A percentile compares a stretch with the other conserved stretches of the same genome.
These are phyloP conservation scores for Epithele typhae DNA, from an alignment of 768 basidiomycete genomes.

Conservation along the genomic window DNA sequence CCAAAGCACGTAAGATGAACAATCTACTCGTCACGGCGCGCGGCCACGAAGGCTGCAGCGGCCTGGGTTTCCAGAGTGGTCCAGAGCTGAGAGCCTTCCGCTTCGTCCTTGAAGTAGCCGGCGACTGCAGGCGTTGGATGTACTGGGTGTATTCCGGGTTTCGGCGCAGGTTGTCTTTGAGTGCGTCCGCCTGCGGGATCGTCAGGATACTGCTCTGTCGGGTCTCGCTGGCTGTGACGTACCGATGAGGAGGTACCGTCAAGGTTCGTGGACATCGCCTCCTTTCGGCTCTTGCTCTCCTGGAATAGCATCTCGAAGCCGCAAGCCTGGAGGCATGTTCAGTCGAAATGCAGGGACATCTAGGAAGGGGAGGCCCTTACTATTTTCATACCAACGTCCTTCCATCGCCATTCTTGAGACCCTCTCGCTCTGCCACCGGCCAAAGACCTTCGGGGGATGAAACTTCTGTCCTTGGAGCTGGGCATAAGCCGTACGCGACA, in stretches of 20 bases:
- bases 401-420: constrained; percentile 68
- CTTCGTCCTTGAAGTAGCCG: constrained; percentile 76
- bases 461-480: constrained; percentile 91
- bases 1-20: background rate
- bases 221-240: background rate
- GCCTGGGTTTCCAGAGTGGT: constrained; percentile 69
- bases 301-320: constrained; percentile 97
- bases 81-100: constrained; percentile 78
- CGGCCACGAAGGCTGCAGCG: constrained; percentile 55
- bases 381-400: constrained; percentile 91
- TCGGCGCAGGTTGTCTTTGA: constrained; percentile 61
- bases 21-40: constrained; percentile 64
- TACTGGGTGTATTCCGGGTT: constrained; percentile 69
- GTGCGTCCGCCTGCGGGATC: constrained; percentile 49
- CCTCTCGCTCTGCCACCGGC: constrained; percentile 61
- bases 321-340: constrained; percentile 53
- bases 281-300: constrained; percentile 64
- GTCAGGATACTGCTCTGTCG: background rate
- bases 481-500: constrained; percentile 93
- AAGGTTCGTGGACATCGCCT: constrained; percentile 32
- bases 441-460: constrained; percentile 87
- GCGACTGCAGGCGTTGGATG: constrained; percentile 57
- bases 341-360: background rate
- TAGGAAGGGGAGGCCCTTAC: constrained; percentile 36
- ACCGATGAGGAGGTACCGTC: constrained; percentile 42